Base-by-base conservation (phyloP, 2,329 filamentous ascomycete species). In the Moelleriella libera region DNA sequence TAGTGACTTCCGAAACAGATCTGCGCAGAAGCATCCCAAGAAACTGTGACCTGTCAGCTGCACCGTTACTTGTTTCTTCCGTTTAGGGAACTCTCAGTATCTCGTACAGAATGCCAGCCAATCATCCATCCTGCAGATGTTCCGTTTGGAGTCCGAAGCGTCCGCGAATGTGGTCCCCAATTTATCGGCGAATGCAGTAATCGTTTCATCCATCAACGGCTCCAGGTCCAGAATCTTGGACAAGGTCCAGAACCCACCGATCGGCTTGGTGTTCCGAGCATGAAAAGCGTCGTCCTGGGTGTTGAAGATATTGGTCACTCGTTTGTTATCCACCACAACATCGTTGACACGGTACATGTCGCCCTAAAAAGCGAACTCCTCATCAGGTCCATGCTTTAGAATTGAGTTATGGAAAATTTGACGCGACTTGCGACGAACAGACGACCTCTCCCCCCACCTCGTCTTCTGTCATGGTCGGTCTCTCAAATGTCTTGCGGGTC, bases 11-110 rank as follows among this genome's bases (percentile, higher is more conserved):
- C 62, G 43, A 68, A 70, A 28, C 60, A 63, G 21, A 68, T 51
- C 31, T 62, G 60, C 14, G 67, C 65, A 14, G 68, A 58, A n/a
- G 68, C 60, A 47, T 71, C 68, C 58, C 66, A 69, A 4, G 67
- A 49, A 14, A 50, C 59, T 60, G 31, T 28, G 11, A 31, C 45
- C 6, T 7, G 43, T 47, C 41, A 47, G 46, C 40, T 21, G 12
- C 40, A 40, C 29, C 34, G 34, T 37, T 4, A 14, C 6, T 32
- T 31, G 9, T 31, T 39, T 29, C 21, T 5, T 11, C 12, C 12
- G 9, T 8, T 31, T 30, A n/a, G 5, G 10, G 21, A 11, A 32
- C 1, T 12, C 37, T 12, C 5, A 9, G 41, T 7, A n/a, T 4
- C 12, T 42, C 50, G 28, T 48, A 52, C 50, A 51, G 41, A 52